These are phyloP conservation scores for Trichosporon asahii DNA, from an alignment of 1,284 basidiomycete species.

Conservation along the genomic window DNA sequence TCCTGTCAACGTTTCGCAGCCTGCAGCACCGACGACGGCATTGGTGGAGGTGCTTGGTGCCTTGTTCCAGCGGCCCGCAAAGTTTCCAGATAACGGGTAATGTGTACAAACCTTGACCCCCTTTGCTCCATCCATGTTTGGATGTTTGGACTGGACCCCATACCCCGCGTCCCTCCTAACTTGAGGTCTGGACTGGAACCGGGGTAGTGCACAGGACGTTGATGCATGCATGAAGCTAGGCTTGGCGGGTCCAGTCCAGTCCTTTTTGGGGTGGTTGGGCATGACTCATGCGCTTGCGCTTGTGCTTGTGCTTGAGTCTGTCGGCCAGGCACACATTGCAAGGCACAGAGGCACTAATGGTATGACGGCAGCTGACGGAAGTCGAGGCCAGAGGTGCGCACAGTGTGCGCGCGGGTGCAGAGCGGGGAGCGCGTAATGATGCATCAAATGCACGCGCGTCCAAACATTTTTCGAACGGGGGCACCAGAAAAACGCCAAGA, in stretches of 20 bases:
- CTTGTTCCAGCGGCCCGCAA: background rate
- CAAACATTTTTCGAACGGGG: background rate
- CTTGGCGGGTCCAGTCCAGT: background rate
- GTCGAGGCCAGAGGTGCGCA: no score
- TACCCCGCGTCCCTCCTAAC: no score
- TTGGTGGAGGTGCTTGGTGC: background rate
- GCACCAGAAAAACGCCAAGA: background rate
- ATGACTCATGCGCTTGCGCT: background rate
- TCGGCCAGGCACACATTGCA: background rate
- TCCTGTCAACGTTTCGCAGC: background rate
- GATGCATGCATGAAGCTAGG: background rate
- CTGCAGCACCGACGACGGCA: background rate
- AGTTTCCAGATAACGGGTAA: background rate
- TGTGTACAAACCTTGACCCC: background rate
- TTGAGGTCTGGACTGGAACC: no score
- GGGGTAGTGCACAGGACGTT: background rate
- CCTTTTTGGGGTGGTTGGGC: background rate
- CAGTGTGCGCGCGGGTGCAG: background rate
- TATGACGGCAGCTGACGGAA: background rate
- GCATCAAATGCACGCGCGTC: background rate
- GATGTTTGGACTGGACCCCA: no score
- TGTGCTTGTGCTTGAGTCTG: background rate
- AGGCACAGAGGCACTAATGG: background rate
- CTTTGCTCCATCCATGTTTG: no score
- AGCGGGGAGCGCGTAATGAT: background rate